A percentile compares a stretch with the other conserved stretches of the same genome.
phyloP scores from a whole-genome alignment of 805 yeast genomes.

The Suhomyces faveliae region DNA sequence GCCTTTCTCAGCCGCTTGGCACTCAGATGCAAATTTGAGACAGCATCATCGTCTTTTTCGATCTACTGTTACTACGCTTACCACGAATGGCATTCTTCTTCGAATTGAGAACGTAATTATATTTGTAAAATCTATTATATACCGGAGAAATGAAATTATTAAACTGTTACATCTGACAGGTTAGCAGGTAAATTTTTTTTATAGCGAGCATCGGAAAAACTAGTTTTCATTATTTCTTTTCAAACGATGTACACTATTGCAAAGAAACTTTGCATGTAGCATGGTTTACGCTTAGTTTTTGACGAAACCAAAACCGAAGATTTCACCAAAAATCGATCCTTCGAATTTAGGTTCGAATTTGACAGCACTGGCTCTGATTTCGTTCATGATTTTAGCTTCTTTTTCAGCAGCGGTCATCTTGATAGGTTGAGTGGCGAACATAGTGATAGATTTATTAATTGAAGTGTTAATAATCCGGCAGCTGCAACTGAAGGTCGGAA shows the following conservation, averaged over 20 bases:
- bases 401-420: slow-evolving; percentile 37
- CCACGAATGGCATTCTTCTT: not conserved
- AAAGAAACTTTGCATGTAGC: not conserved
- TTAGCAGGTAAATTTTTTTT: not conserved
- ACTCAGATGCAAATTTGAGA: no score
- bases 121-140: slow-evolving; percentile 1
- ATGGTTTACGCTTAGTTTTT: slow-evolving; percentile 7
- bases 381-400: slow-evolving; percentile 46
- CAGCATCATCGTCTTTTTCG: no score
- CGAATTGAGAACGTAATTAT: not conserved
- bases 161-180: not conserved
- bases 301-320: slow-evolving; percentile 33
- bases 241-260: not conserved
- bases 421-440: slow-evolving; percentile 7
- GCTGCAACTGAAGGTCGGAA: not conserved
- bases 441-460: not conserved
- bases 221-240: not conserved
- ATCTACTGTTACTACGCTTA: not conserved
- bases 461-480: not conserved
- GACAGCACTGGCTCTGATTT: slow-evolving; percentile 35
- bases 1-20: no score
- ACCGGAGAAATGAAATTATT: slow-evolving; percentile 3
- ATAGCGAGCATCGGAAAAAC: not conserved
- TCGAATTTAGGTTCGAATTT: slow-evolving; percentile 41
- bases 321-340: slow-evolving; percentile 41